Evolutionary conservation across 495 filamentous ascomycete genomes (phyloP).

Genomic region (Cladorrhinum samala): DNA sequence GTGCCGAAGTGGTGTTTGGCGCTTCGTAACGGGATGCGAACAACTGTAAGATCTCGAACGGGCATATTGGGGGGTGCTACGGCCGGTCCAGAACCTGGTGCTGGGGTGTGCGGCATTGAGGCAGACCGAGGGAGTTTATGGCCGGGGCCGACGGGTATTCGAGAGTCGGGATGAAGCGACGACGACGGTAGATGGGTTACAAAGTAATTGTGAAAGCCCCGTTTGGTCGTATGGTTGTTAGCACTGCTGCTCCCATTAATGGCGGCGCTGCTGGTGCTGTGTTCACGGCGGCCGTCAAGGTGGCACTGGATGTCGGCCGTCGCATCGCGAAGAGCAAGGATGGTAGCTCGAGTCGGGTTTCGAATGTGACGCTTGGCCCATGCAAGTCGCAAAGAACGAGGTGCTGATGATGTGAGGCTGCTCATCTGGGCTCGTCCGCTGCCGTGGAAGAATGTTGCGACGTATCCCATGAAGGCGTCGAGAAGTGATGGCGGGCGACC

Average conservation of each 20-base stretch:
- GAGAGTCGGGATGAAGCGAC: constrained; percentile 84
- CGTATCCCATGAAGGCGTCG: constrained; percentile 40
- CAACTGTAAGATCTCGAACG: constrained; percentile 82
- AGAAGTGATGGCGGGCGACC: constrained; percentile 18
- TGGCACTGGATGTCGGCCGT: neutral
- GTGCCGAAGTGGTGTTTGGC: constrained; percentile 96
- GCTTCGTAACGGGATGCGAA: constrained; percentile 88
- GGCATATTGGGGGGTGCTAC: constrained; percentile 51
- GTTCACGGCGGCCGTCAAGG: constrained; percentile 3
- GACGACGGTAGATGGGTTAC: constrained; percentile 91
- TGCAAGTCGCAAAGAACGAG: constrained; percentile 10
- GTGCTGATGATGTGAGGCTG: constrained; percentile 9
- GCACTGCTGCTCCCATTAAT: neutral
- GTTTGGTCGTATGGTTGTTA: constrained; percentile 29
- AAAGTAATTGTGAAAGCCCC: constrained; percentile 90
- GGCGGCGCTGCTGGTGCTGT: neutral
- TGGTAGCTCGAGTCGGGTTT: constrained; percentile 8
- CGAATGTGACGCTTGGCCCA: constrained; percentile 16
- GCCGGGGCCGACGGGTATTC: constrained; percentile 50
- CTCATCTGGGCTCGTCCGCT: neutral
- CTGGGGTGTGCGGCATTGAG: constrained; percentile 68
- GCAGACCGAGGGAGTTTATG: constrained; percentile 81
- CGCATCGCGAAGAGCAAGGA: constrained; percentile 11
- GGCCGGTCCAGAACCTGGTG: constrained; percentile 48
- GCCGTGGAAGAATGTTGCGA: constrained; percentile 42